Conservation (phyloP, 768 basidiomycete genomes). For the Leccinum uliginosum region DNA sequence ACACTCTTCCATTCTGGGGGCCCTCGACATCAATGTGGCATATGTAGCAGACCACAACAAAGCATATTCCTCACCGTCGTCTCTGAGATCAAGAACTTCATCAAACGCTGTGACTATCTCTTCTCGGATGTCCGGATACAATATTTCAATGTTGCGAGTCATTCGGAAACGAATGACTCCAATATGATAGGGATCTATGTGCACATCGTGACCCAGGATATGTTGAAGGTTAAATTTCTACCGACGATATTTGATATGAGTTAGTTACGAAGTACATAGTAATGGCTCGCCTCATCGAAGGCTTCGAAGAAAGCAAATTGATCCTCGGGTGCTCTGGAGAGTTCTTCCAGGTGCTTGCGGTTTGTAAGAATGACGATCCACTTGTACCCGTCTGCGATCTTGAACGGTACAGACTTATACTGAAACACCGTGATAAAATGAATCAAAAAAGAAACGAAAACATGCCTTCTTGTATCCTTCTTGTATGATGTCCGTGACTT, state of each 20-base stretch:
- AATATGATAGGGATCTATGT: constrained; percentile 26
- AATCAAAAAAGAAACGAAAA: background rate
- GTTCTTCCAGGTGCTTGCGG: constrained; percentile 33
- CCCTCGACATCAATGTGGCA: background rate
- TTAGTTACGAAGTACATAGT: background rate
- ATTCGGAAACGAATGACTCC: constrained; percentile 25
- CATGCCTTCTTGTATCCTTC: constrained; percentile 32
- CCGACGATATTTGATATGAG: background rate
- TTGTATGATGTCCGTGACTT: constrained; percentile 20
- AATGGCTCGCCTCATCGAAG: constrained; percentile 30
- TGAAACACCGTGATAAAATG: background rate
- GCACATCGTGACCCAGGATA: constrained; percentile 32
- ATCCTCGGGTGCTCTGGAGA: constrained; percentile 33
- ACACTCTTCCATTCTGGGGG: constrained; percentile 39
- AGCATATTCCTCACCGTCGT: constrained; percentile 4
- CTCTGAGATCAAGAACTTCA: constrained; percentile 29
- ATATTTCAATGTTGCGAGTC: constrained; percentile 34
- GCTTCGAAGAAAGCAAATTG: constrained; percentile 33
- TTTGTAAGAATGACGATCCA: constrained; percentile 40
- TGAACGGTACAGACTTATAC: background rate
- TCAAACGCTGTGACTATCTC: constrained; percentile 40
- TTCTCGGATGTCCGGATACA: constrained; percentile 40
- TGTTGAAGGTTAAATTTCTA: constrained; percentile 35
- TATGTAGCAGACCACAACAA: background rate
- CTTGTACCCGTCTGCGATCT: background rate